phyloP scores from a whole-genome alignment of 2,329 filamentous ascomycete genomes.

The Phialophora macrospora region DNA sequence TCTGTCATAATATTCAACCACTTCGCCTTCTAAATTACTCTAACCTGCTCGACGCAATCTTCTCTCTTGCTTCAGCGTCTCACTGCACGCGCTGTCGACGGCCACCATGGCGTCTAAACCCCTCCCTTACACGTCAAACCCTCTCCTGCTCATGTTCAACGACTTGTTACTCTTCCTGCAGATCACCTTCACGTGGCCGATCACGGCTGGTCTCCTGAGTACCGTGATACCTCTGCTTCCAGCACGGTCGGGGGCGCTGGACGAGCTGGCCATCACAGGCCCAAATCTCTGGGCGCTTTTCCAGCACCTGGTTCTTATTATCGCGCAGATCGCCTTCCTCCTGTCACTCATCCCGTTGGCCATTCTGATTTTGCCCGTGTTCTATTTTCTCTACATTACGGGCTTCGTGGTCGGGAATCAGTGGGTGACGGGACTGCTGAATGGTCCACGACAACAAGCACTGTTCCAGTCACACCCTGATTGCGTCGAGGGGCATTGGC shows the following conservation, averaged over 20 bases:
- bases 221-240: slow-evolving; percentile 64
- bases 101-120: slow-evolving; percentile 42
- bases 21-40: neutral
- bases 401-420: slow-evolving; percentile 42
- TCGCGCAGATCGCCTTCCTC: slow-evolving; percentile 67
- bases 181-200: slow-evolving; percentile 38
- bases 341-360: slow-evolving; percentile 59
- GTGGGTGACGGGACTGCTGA: slow-evolving; percentile 44
- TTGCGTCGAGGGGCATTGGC: slow-evolving; percentile 20
- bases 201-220: slow-evolving; percentile 56
- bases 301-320: slow-evolving; percentile 63
- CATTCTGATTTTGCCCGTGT: slow-evolving; percentile 51
- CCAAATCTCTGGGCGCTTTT: slow-evolving; percentile 62
- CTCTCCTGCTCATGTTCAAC: slow-evolving; percentile 46
- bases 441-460: slow-evolving; percentile 39
- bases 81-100: slow-evolving; percentile 43
- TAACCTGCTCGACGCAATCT: neutral
- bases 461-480: slow-evolving; percentile 26
- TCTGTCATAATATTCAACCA: slow-evolving; percentile 2
- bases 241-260: slow-evolving; percentile 58
- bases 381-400: slow-evolving; percentile 42
- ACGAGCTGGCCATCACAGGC: slow-evolving; percentile 59
- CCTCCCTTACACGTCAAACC: slow-evolving; percentile 48
- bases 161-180: slow-evolving; percentile 49
- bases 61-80: slow-evolving; percentile 2